Percentiles rank a stretch among this genome's conserved stretches.
Evolutionary conservation across 2,329 filamentous ascomycete genomes (phyloP).

Genomic region (Cordyceps cateniannulata): DNA sequence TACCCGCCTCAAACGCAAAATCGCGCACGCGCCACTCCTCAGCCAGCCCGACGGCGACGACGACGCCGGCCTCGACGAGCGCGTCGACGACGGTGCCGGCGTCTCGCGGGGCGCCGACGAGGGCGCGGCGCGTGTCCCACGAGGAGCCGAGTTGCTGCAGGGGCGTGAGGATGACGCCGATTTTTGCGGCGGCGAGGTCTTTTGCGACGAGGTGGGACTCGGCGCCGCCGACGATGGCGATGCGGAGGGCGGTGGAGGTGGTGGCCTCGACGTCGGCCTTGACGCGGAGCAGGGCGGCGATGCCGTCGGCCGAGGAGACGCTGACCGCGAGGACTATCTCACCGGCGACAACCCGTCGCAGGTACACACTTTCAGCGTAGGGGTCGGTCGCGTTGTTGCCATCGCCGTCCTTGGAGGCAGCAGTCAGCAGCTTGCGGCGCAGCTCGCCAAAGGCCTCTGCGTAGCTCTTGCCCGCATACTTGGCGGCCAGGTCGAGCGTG

Average conservation of each 20-base stretch:
- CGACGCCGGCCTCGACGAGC: conserved; percentile 53
- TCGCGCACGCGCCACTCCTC: conserved; percentile 59
- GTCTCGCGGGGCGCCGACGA: conserved; percentile 59
- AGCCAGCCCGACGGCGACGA: conserved; percentile 49
- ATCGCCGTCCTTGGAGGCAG: conserved; percentile 26
- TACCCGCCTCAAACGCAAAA: conserved; percentile 52
- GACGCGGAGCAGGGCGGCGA: conserved; percentile 51
- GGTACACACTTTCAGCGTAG: conserved; percentile 43
- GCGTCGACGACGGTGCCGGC: conserved; percentile 56
- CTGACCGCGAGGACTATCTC: conserved; percentile 50
- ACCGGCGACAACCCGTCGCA: conserved; percentile 48
- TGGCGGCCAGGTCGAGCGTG: conserved; percentile 39
- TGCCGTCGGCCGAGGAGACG: conserved; percentile 57
- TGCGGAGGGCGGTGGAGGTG: conserved; percentile 28
- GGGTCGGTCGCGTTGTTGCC: conserved; percentile 26
- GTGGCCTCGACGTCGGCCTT: conserved; percentile 49
- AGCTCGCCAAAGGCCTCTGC: conserved; percentile 48
- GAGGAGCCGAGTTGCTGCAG: conserved; percentile 45
- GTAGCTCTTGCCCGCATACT: conserved; percentile 42
- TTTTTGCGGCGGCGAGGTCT: conserved; percentile 48
- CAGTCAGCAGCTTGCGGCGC: conserved; percentile 45
- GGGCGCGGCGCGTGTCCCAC: conserved; percentile 57
- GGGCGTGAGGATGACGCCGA: conserved; percentile 55
- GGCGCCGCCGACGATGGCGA: conserved; percentile 56
- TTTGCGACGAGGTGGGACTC: conserved; percentile 55